A percentile compares a stretch with the other conserved stretches of the same genome.
Conservation (phyloP, 176 grass and related monocot genomes). For the Bonia amplexicaulis region DNA sequence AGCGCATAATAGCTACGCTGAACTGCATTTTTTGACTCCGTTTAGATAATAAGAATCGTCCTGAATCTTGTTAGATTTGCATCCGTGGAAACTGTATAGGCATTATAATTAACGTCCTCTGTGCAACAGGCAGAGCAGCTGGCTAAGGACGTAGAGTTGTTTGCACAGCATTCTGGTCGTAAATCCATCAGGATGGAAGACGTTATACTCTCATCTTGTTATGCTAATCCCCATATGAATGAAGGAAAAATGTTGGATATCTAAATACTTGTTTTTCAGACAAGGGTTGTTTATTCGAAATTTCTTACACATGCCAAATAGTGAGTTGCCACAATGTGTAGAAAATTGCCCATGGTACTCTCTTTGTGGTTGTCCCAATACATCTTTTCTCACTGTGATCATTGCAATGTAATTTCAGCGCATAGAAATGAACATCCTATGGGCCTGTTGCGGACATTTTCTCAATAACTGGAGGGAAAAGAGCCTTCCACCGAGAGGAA, state of each 20-base stretch:
- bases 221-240: background rate
- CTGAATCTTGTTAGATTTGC: conserved; percentile 1
- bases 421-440: conserved; percentile 83
- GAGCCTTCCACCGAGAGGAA: conserved; percentile 60
- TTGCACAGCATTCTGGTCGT: conserved; percentile 78
- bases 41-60: background rate
- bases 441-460: conserved; percentile 54
- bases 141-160: conserved; percentile 78
- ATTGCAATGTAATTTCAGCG: conserved; percentile 39
- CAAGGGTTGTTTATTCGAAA: background rate
- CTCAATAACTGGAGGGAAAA: conserved; percentile 68
- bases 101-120: conserved; percentile 17
- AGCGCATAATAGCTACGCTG: background rate
- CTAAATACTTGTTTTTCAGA: background rate
- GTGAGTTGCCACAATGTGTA: background rate
- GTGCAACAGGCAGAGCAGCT: conserved; percentile 60
- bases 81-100: background rate
- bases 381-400: background rate
- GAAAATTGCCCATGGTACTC: background rate
- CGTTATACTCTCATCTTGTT: conserved; percentile 48
- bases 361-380: background rate
- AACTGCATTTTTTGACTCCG: background rate
- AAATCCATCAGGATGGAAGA: conserved; percentile 89
- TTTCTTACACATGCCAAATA: background rate
- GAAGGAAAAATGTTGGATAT: background rate